Evolutionary conservation across 192 early-diverging fungal species (phyloP), one percentile per base, ranked within the genome.

Genomic region (Spinellus fusiger): DNA sequence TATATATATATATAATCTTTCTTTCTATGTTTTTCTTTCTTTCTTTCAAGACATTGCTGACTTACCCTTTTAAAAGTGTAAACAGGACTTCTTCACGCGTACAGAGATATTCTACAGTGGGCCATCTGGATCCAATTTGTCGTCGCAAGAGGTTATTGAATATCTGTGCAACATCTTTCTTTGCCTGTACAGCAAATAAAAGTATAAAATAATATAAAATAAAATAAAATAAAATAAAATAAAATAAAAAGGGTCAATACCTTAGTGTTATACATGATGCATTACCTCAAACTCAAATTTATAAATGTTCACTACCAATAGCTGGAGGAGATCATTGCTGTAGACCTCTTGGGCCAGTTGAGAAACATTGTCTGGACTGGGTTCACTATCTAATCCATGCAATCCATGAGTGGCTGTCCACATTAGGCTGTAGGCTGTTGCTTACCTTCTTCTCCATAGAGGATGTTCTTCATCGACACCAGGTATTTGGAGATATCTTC

Each of bases 401-500:
- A 44, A 44, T 2, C 13, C 2, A 44, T 12, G 18, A 12, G 13
- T 13, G 40, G 22, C 29, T 35, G 37, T 32, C 5, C 9, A 23
- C 5, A 56, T 48, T 18, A 12, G 23, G 25, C 4, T 27, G 18
- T 37, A 10, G 26, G 13, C 34, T 32, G 46, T 31, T 20, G 66
- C 78, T 68, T 77, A 80, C 94, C 95, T 28, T 91, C 93, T 76
- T 97, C 95, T 33, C 95, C 95, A 64, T 92, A 93, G 57, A 99
- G 80, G 49, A 97, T 93, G 52, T 79, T 86, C 68, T 95, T 95
- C 91, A 99, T 95, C 48, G 82, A 75, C 35, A 90, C 79, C 18
- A 99, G 78, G 71, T 92, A 94, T 76, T 93, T 96, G 28, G 96
- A 94, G 48, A 99, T 94, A 35, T 99, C 97, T 71, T 99, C 96